Base-by-base conservation (phyloP, 2,329 filamentous ascomycete species). In the Verticillium nubilum region DNA sequence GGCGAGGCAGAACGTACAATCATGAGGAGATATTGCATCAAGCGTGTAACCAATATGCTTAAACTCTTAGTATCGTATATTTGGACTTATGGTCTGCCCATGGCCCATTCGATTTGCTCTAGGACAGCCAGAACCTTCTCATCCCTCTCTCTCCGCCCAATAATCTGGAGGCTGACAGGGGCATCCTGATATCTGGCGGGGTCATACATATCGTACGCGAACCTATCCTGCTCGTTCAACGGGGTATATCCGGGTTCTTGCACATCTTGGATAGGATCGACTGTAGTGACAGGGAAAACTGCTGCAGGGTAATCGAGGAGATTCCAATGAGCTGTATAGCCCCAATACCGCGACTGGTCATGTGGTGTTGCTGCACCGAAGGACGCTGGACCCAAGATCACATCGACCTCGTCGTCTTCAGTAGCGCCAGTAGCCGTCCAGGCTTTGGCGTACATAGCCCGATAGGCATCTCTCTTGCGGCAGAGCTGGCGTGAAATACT, bases 321-420 rank as follows among this genome's bases (percentile, higher is more conserved):
- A 67, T 90, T 91, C 86, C 86, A 90, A 62, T 86, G 81, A 0
- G 80, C 74, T 0, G 86, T 88, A 64, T 90, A 91, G 1, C 80
- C 80, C 86, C 86, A 90, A 76, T 68, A 88, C 66, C 61, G 76
- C 7, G 53, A 31, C 27, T 54, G 53, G 15, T 33, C 53, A n/a
- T 33, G 53, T 1, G 79, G 76, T 50, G 77, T 35, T 9, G 61
- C 1, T 80, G 81, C 4, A 74, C 75, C 5, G 78, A 78, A 4
- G 77, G 78, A 4, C 73, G 76, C 2, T 1, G 81, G 81, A 56
- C 78, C 81, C 0, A 85, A 70, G 7, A 85, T 74, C 5, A 81
- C 77, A 67, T 85, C 81, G 15, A 80, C 74, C 60, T 62, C 56
- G 29, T 50, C 37, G 25, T 54, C 59, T 5, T 63, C 53, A 29